Base-by-base conservation (phyloP, 805 yeast species). In the Scheffersomyces ergatensis region DNA sequence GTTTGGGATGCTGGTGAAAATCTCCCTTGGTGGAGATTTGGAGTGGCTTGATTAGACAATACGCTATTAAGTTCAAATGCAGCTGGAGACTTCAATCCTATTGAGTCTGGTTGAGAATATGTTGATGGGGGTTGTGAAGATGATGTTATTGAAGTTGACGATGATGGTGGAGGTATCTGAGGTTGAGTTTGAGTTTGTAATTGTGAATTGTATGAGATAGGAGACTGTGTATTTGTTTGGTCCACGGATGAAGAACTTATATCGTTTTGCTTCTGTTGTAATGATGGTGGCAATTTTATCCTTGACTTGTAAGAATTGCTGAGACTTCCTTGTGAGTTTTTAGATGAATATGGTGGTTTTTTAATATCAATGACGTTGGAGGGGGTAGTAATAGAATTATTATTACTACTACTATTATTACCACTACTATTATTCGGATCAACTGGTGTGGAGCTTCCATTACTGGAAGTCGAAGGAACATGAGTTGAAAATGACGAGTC, bases 241-340 rank as follows among this genome's bases (percentile, higher is more conserved):
- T 29, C 32, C 9, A 21, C 9, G 5, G 18, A 15, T 8, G 32
- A 29, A 14, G 37, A 16, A 16, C 26, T 35, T 24, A 12, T 11
- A 21, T 19, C 17, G n/a, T 30, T 6, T 34, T 34, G 25, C 5
- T n/a, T 34, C 12, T 26, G 29, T 37, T 60, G 63, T 26, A 60
- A 42, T 3, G 63, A 48, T 5, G 59, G 53, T 6, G 69, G 70
- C 24, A 64, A 46, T 43, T 59, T 63, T 33, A 63, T 60, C 33
- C 69, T 47, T 8, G 67, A 55, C 37, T 61, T 60, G 45, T 60
- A 62, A 5, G 61, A 51, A 12, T 37, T 54, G 38, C 56, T 55
- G 31, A 65, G 61, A 26, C 24, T 21, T 7, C 59, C 45, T 13
- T 43, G 44, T 32, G 33, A 15, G 35, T 36, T 13, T 25, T 25